A percentile compares a stretch with the other conserved stretches of the same genome.
These are phyloP conservation scores for Kwoniella botswanensis DNA, from an alignment of 768 basidiomycete genomes.

Conservation along the genomic window DNA sequence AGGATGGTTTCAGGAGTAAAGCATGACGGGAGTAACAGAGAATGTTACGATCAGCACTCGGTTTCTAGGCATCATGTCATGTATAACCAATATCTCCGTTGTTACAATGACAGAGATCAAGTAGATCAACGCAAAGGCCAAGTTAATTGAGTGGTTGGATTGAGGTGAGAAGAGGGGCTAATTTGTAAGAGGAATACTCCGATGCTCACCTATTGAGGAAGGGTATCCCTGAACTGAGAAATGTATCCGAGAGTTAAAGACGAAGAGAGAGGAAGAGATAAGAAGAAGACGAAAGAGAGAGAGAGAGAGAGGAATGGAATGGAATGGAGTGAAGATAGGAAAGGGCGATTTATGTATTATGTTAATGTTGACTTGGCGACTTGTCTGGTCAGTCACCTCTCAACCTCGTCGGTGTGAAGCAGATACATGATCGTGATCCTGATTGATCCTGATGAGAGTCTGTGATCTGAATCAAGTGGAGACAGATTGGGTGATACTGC, in stretches of 20 bases:
- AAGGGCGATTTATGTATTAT: too few relatives aligned
- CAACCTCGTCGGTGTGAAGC: neutral
- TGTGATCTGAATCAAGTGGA: neutral
- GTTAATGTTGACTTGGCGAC: neutral
- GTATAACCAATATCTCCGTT: neutral
- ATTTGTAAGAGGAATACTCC: slow-evolving; percentile 10
- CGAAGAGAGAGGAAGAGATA: neutral
- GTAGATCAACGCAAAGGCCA: slow-evolving; percentile 2
- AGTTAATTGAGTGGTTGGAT: neutral
- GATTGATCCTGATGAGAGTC: neutral
- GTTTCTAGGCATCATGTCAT: neutral
- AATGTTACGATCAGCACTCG: slow-evolving; percentile 8
- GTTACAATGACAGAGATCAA: neutral
- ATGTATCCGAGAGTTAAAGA: neutral
- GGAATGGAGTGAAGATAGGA: neutral
- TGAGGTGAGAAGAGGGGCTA: too few relatives aligned
- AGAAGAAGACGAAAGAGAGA: neutral
- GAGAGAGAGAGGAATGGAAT: neutral
- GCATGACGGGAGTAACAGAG: neutral
- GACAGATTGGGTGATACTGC: neutral
- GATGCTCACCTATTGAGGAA: neutral
- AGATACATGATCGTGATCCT: neutral
- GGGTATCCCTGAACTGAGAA: neutral
- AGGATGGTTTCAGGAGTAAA: neutral
- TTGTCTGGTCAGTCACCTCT: neutral